A percentile compares a stretch with the other conserved stretches of the same genome.
Conservation (phyloP, 1,284 basidiomycete species). For the Cutaneotrichosporon cyanovorans region DNA sequence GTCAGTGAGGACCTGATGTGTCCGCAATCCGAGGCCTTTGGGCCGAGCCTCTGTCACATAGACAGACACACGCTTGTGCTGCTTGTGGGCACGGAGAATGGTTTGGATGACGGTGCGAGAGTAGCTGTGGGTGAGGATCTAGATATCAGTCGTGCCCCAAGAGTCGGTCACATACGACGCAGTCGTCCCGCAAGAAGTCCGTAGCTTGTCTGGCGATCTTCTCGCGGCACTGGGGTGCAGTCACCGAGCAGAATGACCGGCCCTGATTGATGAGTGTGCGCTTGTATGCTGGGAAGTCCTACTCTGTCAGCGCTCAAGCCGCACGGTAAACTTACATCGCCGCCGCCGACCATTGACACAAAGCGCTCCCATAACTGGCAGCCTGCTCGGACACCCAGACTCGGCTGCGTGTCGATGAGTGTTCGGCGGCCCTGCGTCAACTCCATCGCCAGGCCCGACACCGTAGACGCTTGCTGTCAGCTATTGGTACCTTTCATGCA, state of each 20-base stretch:
- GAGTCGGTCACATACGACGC: slow-evolving; percentile 58
- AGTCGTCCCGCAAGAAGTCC: slow-evolving; percentile 89
- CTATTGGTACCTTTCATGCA: not conserved
- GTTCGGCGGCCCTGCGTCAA: slow-evolving; percentile 31
- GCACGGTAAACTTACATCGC: slow-evolving; percentile 28
- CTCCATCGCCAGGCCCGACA: slow-evolving; percentile 40
- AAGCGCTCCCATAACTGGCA: slow-evolving; percentile 46
- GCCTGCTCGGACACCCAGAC: slow-evolving; percentile 43
- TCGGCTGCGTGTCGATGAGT: slow-evolving; percentile 38
- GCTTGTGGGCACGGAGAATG: slow-evolving; percentile 73
- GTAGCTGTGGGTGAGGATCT: slow-evolving; percentile 93
- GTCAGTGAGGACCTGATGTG: slow-evolving; percentile 71
- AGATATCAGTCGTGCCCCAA: slow-evolving; percentile 6
- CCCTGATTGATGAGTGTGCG: slow-evolving; percentile 39
- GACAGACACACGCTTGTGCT: slow-evolving; percentile 84
- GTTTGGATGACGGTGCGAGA: slow-evolving; percentile 94
- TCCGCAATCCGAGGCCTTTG: slow-evolving; percentile 54
- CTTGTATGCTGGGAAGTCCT: slow-evolving; percentile 44
- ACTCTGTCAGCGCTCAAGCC: not conserved
- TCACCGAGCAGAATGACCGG: slow-evolving; percentile 40
- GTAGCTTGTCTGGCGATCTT: slow-evolving; percentile 86
- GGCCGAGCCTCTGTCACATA: slow-evolving; percentile 68
- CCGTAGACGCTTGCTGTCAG: slow-evolving; percentile 33
- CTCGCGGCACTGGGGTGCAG: slow-evolving; percentile 72
- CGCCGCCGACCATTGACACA: slow-evolving; percentile 32